Conservation (phyloP, 202 grass and related monocot genomes). For the Thinopyrum obtusiflorum region DNA sequence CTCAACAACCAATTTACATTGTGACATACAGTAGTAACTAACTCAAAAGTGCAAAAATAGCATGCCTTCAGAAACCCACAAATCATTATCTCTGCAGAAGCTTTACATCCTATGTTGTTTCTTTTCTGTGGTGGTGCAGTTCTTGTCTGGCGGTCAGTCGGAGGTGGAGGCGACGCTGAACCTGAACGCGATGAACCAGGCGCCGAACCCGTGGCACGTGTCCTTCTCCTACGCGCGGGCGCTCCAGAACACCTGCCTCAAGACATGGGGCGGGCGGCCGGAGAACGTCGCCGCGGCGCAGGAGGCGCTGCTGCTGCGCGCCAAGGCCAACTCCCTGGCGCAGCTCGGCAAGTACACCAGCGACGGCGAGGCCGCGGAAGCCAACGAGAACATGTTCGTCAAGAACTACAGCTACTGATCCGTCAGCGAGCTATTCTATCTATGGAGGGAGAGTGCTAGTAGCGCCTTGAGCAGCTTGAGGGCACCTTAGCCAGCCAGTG, state of each 20-base stretch:
- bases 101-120: neutral
- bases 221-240: constrained; percentile 92
- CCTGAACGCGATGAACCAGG: constrained; percentile 96
- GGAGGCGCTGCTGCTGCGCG: constrained; percentile 62
- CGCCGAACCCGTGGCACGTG: constrained; percentile 83
- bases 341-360: constrained; percentile 83
- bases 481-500: constrained; percentile 28
- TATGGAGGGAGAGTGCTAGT: constrained; percentile 20
- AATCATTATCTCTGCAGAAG: neutral
- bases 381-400: constrained; percentile 83
- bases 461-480: constrained; percentile 22
- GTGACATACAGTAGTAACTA: neutral
- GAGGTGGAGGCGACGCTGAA: constrained; percentile 93
- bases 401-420: constrained; percentile 93
- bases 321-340: constrained; percentile 91
- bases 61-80: neutral
- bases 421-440: neutral
- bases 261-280: constrained; percentile 79
- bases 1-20: neutral
- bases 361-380: constrained; percentile 69
- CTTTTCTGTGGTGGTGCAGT: constrained; percentile 40
- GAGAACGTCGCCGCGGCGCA: constrained; percentile 85
- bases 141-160: constrained; percentile 90
- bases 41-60: neutral
- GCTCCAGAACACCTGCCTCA: constrained; percentile 93